Conservation (phyloP, 495 filamentous ascomycete species). For the Chaetomium tenue region DNA sequence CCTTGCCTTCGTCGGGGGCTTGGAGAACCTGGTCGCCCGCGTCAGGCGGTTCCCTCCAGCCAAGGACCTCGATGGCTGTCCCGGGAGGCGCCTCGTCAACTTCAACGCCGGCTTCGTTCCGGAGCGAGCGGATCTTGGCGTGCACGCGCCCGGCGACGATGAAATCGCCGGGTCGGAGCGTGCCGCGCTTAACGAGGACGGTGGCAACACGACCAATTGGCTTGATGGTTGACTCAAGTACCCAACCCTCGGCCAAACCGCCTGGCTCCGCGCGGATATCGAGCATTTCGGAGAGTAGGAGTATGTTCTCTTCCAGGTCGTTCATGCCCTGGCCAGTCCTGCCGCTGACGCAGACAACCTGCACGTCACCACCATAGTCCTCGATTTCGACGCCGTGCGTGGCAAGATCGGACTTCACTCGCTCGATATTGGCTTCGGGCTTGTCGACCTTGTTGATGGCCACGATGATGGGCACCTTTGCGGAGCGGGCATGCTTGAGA, state of each 20-base stretch:
- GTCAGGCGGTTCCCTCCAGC: constrained; percentile 88
- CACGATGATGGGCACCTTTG: constrained; percentile 92
- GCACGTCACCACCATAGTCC: constrained; percentile 92
- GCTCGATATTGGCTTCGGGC: constrained; percentile 69
- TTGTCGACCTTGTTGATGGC: constrained; percentile 99
- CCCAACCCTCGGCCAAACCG: constrained; percentile 85
- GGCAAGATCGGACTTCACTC: constrained; percentile 83
- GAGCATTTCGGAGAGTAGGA: constrained; percentile 80
- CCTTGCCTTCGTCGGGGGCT: constrained; percentile 71
- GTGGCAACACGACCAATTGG: constrained; percentile 83
- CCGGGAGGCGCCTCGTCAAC: constrained; percentile 79
- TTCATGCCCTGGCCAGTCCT: constrained; percentile 92
- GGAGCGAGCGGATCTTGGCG: constrained; percentile 75
- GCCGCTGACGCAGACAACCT: constrained; percentile 84
- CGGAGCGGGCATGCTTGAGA: constrained; percentile 87
- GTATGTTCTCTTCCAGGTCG: constrained; percentile 84
- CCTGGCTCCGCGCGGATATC: constrained; percentile 79
- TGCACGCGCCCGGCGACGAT: constrained; percentile 86
- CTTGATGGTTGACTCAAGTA: constrained; percentile 91
- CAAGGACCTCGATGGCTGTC: constrained; percentile 85
- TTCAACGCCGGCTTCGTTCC: constrained; percentile 77
- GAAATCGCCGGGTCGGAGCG: constrained; percentile 73
- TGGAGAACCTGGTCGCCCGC: constrained; percentile 89
- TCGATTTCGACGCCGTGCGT: constrained; percentile 87
- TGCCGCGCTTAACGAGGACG: constrained; percentile 82